Base-by-base conservation (phyloP, 169 alveolate genomes). In the Theileria sp. region DNA sequence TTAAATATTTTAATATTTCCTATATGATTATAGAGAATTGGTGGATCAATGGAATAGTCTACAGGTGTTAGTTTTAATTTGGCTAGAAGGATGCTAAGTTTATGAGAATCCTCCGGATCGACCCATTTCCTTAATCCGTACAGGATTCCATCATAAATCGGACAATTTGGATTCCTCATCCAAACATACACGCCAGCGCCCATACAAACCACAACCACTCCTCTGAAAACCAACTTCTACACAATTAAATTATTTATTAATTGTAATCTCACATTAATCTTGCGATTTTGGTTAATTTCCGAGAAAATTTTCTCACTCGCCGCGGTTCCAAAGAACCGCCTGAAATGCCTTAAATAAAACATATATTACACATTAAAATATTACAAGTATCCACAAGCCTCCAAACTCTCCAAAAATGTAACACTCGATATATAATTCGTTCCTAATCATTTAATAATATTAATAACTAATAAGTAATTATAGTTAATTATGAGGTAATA, bases 41-140 rank as follows among this genome's bases (percentile, higher is more conserved):
- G 91, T 17, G 91, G 91, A 50, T 85, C 87, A 23, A 75, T 79
- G 13, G 88, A 85, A 69, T 88, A 86, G 60, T 91, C 94, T 25
- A 86, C 76, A 0, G 94, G 94, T n/a, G 88, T 49, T 32, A 91
- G 26, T 19, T 81, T 87, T 60, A 75, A 75, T 67, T 91, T 91
- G 25, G 89, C 88, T 34, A 86, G 62, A 19, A 69, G 51, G 26
- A 91, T 49, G 76, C 92, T 87, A 28, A 91, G 50, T 17, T 87
- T 76, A 64, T 91, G 94, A 7, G 92, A 77, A 26, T 25, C 25
- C 69, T 91, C 94, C 30, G 92, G 85, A 75, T 91, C 94, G 21
- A 91, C 69, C 71, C 82, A 91, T 15, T 76, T 91, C 64, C 87
- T 75, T 58, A 87, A 50, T 0, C 81, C 60, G 25, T 82, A 69